A percentile compares a stretch with the other conserved stretches of the same genome.
These are phyloP conservation scores for Talaromyces sp. DNA, from an alignment of 2,329 filamentous ascomycete genomes.

Conservation along the genomic window DNA sequence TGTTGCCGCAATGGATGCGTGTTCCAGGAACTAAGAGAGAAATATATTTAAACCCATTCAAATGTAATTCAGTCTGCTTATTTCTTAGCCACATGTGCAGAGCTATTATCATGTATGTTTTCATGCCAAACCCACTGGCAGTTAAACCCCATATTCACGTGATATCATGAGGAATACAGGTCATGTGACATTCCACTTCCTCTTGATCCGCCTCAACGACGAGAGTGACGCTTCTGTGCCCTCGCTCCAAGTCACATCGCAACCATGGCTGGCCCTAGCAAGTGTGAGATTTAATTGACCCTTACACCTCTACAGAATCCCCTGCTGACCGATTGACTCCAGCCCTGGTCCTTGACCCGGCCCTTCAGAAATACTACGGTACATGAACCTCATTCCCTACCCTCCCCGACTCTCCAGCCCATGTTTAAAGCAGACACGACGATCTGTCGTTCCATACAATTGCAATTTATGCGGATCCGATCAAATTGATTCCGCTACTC, in stretches of 20 bases:
- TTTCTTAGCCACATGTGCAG: too few species aligned
- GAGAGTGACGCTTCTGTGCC: slow-evolving; percentile 12
- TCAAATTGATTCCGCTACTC: not conserved
- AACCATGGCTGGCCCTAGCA: slow-evolving; percentile 56
- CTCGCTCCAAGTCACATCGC: slow-evolving; percentile 25
- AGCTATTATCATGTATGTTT: too few species aligned
- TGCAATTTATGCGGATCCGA: not conserved
- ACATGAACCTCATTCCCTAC: slow-evolving; percentile 29
- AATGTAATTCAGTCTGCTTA: too few species aligned
- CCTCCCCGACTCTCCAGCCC: not conserved
- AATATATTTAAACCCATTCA: too few species aligned
- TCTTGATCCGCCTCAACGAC: slow-evolving; percentile 7
- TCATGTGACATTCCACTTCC: slow-evolving; percentile 21
- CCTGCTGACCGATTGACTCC: slow-evolving; percentile 55
- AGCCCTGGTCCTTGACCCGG: slow-evolving; percentile 49
- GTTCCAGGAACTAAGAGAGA: too few species aligned
- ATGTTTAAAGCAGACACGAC: not conserved
- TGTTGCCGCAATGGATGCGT: too few species aligned
- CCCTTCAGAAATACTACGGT: slow-evolving; percentile 56
- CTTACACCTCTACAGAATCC: rapidly evolving
- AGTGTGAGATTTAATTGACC: slow-evolving; percentile 38
- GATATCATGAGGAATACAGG: not conserved
- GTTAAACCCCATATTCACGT: too few species aligned
- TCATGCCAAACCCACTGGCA: too few species aligned
- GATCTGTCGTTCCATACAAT: too few species aligned